Evolutionary conservation across 2,329 filamentous ascomycete genomes (phyloP), one percentile per base, ranked within the genome.

Genomic region (Kalaharituber pfeilii): DNA sequence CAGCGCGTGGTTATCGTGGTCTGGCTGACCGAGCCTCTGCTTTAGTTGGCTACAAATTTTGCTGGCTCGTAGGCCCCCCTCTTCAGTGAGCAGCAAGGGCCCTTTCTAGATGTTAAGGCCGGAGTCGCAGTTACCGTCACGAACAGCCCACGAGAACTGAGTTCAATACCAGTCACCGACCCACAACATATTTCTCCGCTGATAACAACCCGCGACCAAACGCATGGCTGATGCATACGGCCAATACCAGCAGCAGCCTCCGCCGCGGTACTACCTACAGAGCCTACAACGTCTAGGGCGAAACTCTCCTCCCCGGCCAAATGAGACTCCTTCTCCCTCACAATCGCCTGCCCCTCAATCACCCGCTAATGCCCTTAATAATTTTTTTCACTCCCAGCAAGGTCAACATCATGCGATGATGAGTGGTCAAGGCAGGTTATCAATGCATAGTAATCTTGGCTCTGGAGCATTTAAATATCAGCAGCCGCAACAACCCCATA

Each of bases 401-500:
- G 27, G 47, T 13, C 47, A 50, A 18, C 47, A 50, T 25, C 28
- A 28, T 28, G 27, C 24, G 30, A 50, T 50, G 47, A 50, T 50
- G 47, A 7, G 27, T 13, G 27, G 47, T 8, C 27, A 28, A 29
- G 47, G 47, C 11, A 27, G 25, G 47, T 26, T 30, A 27, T 26
- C n/a, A 5, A 28, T 50, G 24, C 24, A 28, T 29, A 28, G n/a
- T 28, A 28, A 18, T 7, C 47, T 30, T 26, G 7, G 11, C 30
- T 28, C 25, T 50, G 25, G 15, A 18, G 25, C 25, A 3, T 50
- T 50, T 30, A 28, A 50, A 26, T 30, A 50, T 15, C 26, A 67
- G 8, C 36, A 52, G 30, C 27, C 53, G 26, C 25, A 45, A 27
- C 51, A 45, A 22, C 15, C 47, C 9, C 25, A 30, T 25, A 18